phyloP scores from a whole-genome alignment of 1,139 yeast species.

The Nakaseomyces delphensis region DNA sequence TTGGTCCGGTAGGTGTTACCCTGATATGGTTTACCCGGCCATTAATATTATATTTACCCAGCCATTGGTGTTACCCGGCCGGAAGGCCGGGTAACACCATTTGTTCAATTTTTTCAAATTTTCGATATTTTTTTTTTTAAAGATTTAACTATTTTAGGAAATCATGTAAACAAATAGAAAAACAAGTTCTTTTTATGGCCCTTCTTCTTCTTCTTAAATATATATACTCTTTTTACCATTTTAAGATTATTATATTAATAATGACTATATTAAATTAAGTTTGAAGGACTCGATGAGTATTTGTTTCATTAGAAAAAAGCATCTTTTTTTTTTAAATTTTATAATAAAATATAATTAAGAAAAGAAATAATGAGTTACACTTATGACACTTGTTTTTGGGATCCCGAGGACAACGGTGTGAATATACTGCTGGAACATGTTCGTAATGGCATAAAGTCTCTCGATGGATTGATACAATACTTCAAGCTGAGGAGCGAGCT shows the following conservation, averaged over 20 bases:
- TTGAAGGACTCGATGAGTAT: not conserved
- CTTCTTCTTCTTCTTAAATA: not conserved
- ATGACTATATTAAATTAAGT: too few species aligned
- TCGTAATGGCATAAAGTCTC: slow-evolving; percentile 24
- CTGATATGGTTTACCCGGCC: not conserved
- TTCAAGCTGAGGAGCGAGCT: slow-evolving; percentile 26
- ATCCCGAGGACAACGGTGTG: slow-evolving; percentile 30
- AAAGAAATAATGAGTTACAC: slow-evolving; percentile 16
- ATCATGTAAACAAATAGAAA: not conserved
- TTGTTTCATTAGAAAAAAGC: not conserved
- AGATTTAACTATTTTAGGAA: slow-evolving; percentile 5
- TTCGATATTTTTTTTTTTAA: not conserved
- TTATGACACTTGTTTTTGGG: slow-evolving; percentile 31
- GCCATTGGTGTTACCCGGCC: not conserved
- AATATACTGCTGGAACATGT: slow-evolving; percentile 25
- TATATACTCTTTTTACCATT: too few species aligned
- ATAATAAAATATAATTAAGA: not conserved
- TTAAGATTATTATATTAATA: too few species aligned
- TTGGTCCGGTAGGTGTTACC: not conserved
- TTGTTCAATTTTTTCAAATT: not conserved
- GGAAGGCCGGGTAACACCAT: too few species aligned
- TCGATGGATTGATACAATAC: slow-evolving; percentile 21
- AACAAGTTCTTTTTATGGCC: not conserved
- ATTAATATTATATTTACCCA: not conserved
- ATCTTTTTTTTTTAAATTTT: too few species aligned